These are phyloP conservation scores for Cercospora zeae-maydis DNA, from an alignment of 2,329 filamentous ascomycete genomes.

Conservation along the genomic window DNA sequence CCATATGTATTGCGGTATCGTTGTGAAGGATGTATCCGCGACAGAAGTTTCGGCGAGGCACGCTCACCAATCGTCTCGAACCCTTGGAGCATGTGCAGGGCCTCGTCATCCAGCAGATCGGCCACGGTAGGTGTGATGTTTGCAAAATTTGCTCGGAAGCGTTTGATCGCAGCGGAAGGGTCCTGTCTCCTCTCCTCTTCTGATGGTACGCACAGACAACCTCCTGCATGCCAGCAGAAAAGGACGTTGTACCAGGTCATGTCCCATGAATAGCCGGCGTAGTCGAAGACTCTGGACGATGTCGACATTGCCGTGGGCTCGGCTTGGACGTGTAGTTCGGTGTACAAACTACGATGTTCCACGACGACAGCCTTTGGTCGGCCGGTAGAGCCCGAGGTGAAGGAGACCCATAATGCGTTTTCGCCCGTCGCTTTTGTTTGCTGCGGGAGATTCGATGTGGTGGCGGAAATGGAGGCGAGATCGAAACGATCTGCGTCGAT, in stretches of 20 bases:
- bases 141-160: slow-evolving; percentile 7
- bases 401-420: slow-evolving; percentile 9
- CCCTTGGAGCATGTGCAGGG: slow-evolving; percentile 2
- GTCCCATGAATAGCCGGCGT: slow-evolving; percentile 3
- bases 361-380: slow-evolving; percentile 19
- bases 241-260: slow-evolving; percentile 18
- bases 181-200: slow-evolving; percentile 1
- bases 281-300: neutral
- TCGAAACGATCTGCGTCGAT: neutral
- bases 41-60: slow-evolving; percentile 3
- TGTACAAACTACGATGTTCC: slow-evolving; percentile 15
- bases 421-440: neutral
- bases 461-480: neutral
- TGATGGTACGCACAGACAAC: slow-evolving; percentile 1
- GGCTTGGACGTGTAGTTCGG: neutral
- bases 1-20: slow-evolving; percentile 2
- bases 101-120: slow-evolving; percentile 7
- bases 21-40: neutral
- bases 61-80: slow-evolving; percentile 1
- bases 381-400: slow-evolving; percentile 51
- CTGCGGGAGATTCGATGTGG: neutral
- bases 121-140: slow-evolving; percentile 12
- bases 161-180: neutral
- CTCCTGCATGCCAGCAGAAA: slow-evolving; percentile 2
- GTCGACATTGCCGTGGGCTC: neutral